Percentiles rank a stretch among this genome's conserved stretches.
Conservation (phyloP, 1,284 basidiomycete species). For the Ganoderma boninense region DNA sequence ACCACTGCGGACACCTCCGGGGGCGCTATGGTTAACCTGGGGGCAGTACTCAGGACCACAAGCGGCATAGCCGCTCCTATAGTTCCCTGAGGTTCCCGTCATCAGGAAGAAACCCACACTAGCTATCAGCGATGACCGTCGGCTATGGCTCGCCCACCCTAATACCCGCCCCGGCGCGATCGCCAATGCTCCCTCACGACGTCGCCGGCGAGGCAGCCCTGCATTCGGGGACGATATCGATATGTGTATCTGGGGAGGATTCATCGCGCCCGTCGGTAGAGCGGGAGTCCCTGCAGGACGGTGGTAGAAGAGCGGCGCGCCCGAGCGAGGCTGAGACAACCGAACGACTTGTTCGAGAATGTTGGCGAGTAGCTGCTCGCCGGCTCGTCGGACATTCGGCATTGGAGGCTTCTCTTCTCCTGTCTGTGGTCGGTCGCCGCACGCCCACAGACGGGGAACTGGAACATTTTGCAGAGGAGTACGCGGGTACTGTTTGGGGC, state of each 20-base stretch:
- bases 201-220: not conserved
- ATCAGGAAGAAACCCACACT: constrained; percentile 1
- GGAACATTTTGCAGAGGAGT: not conserved
- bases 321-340: not conserved
- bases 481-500: not conserved
- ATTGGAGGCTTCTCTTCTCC: not conserved
- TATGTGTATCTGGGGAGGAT: not conserved
- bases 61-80: not conserved
- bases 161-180: not conserved
- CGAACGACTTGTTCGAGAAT: not conserved
- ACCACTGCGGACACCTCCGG: not conserved
- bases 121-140: not conserved
- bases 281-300: not conserved
- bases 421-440: not conserved
- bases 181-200: not conserved
- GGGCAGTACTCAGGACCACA: not conserved
- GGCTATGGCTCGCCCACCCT: not conserved
- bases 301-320: constrained; percentile 6
- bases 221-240: not conserved
- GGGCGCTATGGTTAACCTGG: constrained; percentile 1
- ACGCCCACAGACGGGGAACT: not conserved
- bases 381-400: not conserved
- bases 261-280: not conserved
- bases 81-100: not conserved
- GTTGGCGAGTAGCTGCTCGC: not conserved